Evolutionary conservation across 1,284 basidiomycete genomes (phyloP), one percentile per base, ranked within the genome.

Genomic region (Fistulinella staudtii): DNA sequence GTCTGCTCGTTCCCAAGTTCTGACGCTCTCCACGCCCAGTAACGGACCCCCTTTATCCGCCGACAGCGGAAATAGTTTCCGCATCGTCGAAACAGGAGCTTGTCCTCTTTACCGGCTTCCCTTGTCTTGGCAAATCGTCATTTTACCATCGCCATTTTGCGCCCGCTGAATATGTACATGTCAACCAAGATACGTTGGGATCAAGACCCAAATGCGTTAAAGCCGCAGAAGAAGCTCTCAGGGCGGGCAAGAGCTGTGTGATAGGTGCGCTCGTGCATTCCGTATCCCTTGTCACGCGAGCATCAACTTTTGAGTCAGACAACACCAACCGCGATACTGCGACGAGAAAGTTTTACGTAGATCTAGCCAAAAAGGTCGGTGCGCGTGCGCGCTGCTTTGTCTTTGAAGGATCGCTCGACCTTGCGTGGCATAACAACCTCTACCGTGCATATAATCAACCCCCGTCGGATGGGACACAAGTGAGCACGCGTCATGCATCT

Each of bases 391-490:
- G 55, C 41, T 85, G 88, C 57, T 80, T 93, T 60, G 53, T 75
- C 23, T 95, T 95, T 54, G 70, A 77, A 9, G 82, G 81, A 31
- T 78, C 84, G 2, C 55, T 79, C 20, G 85, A 90, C 39, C 73
- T 95, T 3, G 89, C 89, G 3, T 88, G 83, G 80, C 93, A 95
- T 62, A 94, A 94, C 60, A 93, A 93, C 56, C 63, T 91, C 3
- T 94, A 93, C 60, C 79, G 92, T 23, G 80, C 88, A 25, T 83
- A 74, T 55, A 77, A 76, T 50, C 64, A 75, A 28, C 76, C 79
- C 0, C 58, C 73, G 3, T 71, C 71, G 10, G 58, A 63, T n/a
- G 59, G 57, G 2, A 55, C 54, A 36, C 67, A 72, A 55, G 77
- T 75, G 43, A 55, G 66, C 46, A 6, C 15, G 45, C 13, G 4